Percentiles rank a stretch among this genome's conserved stretches.
Conservation (phyloP, 768 basidiomycete genomes). For the Boletellus ananas region DNA sequence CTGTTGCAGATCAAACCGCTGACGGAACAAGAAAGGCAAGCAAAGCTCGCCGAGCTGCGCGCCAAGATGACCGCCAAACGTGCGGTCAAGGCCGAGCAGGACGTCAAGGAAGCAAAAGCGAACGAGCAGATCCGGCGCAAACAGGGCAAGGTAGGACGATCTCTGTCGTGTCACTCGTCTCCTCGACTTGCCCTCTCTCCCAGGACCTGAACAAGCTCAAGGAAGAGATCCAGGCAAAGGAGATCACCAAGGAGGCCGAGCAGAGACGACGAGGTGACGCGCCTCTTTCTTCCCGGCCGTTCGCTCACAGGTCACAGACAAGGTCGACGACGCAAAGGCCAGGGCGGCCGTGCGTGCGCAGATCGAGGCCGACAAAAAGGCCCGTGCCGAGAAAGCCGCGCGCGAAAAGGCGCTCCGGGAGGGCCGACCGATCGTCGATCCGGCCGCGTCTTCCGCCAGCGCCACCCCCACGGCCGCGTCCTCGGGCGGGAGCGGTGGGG, state of each 20-base stretch:
- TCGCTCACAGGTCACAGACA: slow-evolving; percentile 50
- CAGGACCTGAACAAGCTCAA: slow-evolving; percentile 70
- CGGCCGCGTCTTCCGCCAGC: slow-evolving; percentile 3
- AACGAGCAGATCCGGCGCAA: slow-evolving; percentile 84
- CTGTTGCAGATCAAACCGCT: slow-evolving; percentile 78
- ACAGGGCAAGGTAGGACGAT: slow-evolving; percentile 64
- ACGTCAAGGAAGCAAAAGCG: slow-evolving; percentile 65
- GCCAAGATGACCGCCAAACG: slow-evolving; percentile 81
- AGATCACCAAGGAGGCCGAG: slow-evolving; percentile 79
- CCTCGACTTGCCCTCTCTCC: background rate
- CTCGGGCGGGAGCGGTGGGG: slow-evolving; percentile 33
- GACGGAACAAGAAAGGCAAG: slow-evolving; percentile 89
- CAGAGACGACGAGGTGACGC: slow-evolving; percentile 68
- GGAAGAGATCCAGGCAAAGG: slow-evolving; percentile 75
- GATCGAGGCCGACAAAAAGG: slow-evolving; percentile 91
- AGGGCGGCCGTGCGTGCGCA: slow-evolving; percentile 86
- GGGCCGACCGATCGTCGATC: slow-evolving; percentile 48
- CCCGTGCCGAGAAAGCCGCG: slow-evolving; percentile 82
- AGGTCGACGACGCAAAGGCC: slow-evolving; percentile 83
- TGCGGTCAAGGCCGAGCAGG: slow-evolving; percentile 63
- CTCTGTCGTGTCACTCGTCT: too few relatives aligned
- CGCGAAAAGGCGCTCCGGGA: slow-evolving; percentile 90
- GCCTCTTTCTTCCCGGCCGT: background rate
- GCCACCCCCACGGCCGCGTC: slow-evolving; percentile 15
- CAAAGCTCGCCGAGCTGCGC: slow-evolving; percentile 74